Evolutionary conservation across 2,329 filamentous ascomycete genomes (phyloP).

Genomic region (Neospermospora avenae): DNA sequence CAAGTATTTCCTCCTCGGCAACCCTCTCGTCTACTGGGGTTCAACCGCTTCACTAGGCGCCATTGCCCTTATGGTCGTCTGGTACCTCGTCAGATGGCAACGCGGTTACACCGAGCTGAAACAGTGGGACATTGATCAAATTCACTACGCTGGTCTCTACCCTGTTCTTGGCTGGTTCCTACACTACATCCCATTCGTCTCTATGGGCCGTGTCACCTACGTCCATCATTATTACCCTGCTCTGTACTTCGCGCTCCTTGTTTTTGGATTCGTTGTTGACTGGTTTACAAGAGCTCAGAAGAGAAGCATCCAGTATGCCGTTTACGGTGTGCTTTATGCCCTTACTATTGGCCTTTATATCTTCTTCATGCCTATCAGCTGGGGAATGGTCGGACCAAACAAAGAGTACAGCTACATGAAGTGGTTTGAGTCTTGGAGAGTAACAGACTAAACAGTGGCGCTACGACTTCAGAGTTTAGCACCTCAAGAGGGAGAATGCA

Average conservation of each 20-base stretch:
- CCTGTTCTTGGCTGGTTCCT: constrained; percentile 92
- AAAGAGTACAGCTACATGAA: constrained; percentile 86
- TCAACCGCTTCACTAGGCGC: constrained; percentile 75
- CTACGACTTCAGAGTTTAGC: not conserved
- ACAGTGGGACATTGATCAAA: constrained; percentile 79
- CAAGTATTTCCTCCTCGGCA: constrained; percentile 98
- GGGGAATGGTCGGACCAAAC: constrained; percentile 87
- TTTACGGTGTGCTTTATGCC: constrained; percentile 74
- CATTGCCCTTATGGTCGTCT: constrained; percentile 69
- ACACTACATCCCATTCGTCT: constrained; percentile 91
- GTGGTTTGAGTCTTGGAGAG: constrained; percentile 82
- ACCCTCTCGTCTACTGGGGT: constrained; percentile 94
- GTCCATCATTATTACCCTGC: constrained; percentile 99
- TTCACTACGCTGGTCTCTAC: constrained; percentile 91
- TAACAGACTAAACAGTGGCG: constrained; percentile 30
- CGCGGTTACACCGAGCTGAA: constrained; percentile 85
- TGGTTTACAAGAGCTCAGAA: constrained; percentile 71
- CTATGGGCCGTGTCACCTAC: constrained; percentile 98
- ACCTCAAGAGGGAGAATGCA: not conserved
- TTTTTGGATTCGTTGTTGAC: constrained; percentile 82
- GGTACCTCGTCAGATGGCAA: constrained; percentile 94
- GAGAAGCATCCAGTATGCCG: constrained; percentile 58
- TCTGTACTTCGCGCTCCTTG: constrained; percentile 93
- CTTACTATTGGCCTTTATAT: constrained; percentile 78
- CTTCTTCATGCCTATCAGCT: constrained; percentile 89